Base-by-base conservation (phyloP, 768 basidiomycete genomes). In the Lactarius sp. region DNA sequence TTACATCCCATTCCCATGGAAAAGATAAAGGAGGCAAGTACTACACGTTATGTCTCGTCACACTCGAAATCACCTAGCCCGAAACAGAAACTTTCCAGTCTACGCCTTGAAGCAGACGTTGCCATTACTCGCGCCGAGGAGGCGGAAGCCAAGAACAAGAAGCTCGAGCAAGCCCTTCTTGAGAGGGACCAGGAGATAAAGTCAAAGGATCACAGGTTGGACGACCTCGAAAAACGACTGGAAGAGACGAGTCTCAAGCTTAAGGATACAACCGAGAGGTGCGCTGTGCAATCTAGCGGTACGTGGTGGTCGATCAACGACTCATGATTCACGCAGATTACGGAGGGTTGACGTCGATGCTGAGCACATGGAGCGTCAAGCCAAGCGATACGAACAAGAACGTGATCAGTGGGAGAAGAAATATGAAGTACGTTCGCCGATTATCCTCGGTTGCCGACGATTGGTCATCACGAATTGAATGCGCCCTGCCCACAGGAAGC, bases 191-290 rank as follows among this genome's bases (percentile, higher is more conserved):
- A 65, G 37, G 64, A 65, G 4, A 56, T 65, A n/a, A 56, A 51
- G 59, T 65, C 64, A 12, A 65, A 65, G 27, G 54, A 65, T 37
- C 64, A 65, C 59, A 55, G 49, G 42, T 20, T 65, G 49, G 64
- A 56, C 20, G 34, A n/a, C 14, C 64, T 65, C 36, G 64, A 65
- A 33, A 12, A 6, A 5, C 0, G 16, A 12, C 16, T 44, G 41
- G 64, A 52, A 56, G 42, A 39, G 0, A 1, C 27, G 7, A 14
- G 41, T 9, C 0, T 0, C 2, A 37, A 46, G 41, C 20, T 60
- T 13, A 60, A 46, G 36, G 54, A 51, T 1, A 20, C 54, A 18
- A 56, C 12, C 1, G 64, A 46, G 13, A 65, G 6, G 64, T 65
- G 41, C 33, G 59, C 42, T 27, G 16, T 36, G 20, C 36, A 33